A percentile compares a stretch with the other conserved stretches of the same genome.
phyloP scores from a whole-genome alignment of 306 rosid genomes.

The Begonia fuchsioides region DNA sequence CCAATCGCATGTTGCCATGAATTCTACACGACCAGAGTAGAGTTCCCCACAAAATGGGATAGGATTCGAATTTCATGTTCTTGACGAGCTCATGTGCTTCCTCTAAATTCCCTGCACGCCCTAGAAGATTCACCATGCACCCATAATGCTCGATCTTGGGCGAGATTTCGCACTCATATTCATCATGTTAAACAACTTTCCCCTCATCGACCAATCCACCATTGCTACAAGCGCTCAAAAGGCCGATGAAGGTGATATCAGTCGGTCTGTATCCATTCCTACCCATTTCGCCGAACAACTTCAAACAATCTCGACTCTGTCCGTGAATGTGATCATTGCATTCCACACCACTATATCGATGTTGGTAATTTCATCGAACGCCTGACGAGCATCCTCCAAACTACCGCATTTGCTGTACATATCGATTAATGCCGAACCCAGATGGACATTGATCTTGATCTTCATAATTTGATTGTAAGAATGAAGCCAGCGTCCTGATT shows the following conservation, averaged over 20 bases:
- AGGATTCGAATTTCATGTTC: slow-evolving; percentile 45
- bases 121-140: slow-evolving; percentile 68
- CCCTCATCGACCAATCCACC: slow-evolving; percentile 48
- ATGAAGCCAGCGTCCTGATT: slow-evolving; percentile 71
- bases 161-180: slow-evolving; percentile 26
- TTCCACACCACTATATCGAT: slow-evolving; percentile 75
- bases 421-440: slow-evolving; percentile 65
- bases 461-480: slow-evolving; percentile 29
- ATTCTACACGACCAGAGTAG: slow-evolving; percentile 73
- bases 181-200: slow-evolving; percentile 43
- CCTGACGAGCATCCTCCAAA: slow-evolving; percentile 46
- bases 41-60: slow-evolving; percentile 73
- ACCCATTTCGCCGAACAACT: slow-evolving; percentile 46
- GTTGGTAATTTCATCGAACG: slow-evolving; percentile 29
- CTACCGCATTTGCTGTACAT: slow-evolving; percentile 72
- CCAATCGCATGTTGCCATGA: slow-evolving; percentile 40
- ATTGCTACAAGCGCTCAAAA: slow-evolving; percentile 59
- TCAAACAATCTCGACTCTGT: slow-evolving; percentile 38
- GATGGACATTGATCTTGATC: slow-evolving; percentile 30
- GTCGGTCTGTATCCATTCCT: slow-evolving; percentile 29
- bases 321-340: slow-evolving; percentile 62
- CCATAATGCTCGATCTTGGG: slow-evolving; percentile 72
- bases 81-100: slow-evolving; percentile 59
- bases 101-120: slow-evolving; percentile 53
- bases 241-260: slow-evolving; percentile 47